Evolutionary conservation across 495 filamentous ascomycete species (phyloP), one percentile per base, ranked within the genome.

Genomic region (Tuber magnatum): DNA sequence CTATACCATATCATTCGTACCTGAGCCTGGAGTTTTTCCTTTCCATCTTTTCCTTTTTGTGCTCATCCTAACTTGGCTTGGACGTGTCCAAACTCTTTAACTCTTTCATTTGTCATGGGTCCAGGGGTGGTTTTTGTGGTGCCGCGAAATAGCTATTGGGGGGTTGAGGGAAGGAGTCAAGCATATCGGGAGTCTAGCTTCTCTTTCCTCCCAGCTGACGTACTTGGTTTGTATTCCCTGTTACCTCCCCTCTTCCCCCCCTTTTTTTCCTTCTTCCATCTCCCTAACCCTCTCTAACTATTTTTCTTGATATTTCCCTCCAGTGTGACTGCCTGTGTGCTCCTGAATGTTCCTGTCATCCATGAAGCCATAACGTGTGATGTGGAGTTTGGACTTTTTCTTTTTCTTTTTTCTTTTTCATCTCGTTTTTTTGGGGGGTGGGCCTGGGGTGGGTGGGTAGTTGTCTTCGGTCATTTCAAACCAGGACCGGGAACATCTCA

Each of bases 341-440:
- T 79, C 70, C 77, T 78, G 72, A 79, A 68, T 72, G 78, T 73
- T 72, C 78, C 72, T 48, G 76, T 78, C 72, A 79, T 75, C 72
- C 74, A 71, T 79, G 75, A 85, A 83, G 77, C 87, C 82, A 85
- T 83, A 78, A 79, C 74, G 76, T 73, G 79, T 74, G 83, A 81
- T 81, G 82, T 77, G 76, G 78, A 78, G 71, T 69, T 76, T 75
- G 77, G 70, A 70, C 56, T 73, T 28, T 74, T 70, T 61, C 80
- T 71, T 80, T 76, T 74, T n/a, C n/a, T n/a, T n/a, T n/a, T n/a
- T n/a, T n/a, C n/a, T n/a, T n/a, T n/a, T n/a, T n/a, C n/a, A n/a
- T n/a, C n/a, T n/a, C 75, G 74, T 78, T 73, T 75, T 16, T 78
- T 76, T 56, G 42, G 16, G 43, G 78, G n/a, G n/a, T 77, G 74